Evolutionary conservation across 495 filamentous ascomycete species (phyloP).

Genomic region (Aspergillus nidulans): DNA sequence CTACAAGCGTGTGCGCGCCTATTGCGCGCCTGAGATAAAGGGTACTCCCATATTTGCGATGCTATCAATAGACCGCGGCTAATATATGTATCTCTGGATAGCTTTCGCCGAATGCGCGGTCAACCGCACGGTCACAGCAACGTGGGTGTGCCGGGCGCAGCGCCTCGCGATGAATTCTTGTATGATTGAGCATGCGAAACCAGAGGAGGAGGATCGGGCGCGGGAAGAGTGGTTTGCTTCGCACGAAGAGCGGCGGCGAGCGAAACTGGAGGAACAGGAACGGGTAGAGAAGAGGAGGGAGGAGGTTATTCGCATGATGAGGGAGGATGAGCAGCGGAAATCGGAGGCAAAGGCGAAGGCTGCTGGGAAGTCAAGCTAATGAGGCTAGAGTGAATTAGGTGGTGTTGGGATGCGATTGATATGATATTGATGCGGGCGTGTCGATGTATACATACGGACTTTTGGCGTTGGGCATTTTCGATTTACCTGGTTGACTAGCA

Average conservation of each 20-base stretch:
- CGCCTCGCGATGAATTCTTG: conserved; percentile 87
- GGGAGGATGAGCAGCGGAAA: conserved; percentile 45
- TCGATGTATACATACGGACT: conserved; percentile 2
- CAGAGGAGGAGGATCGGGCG: conserved; percentile 78
- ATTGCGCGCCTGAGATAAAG: conserved; percentile 83
- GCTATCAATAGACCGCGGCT: not conserved
- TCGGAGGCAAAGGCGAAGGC: not conserved
- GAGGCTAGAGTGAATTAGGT: too few species aligned
- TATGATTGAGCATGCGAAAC: conserved; percentile 82
- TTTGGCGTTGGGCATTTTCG: not conserved
- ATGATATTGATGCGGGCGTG: not conserved
- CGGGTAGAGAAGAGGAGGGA: conserved; percentile 40
- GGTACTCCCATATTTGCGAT: conserved; percentile 44
- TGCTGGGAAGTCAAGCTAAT: not conserved
- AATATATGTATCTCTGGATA: too few species aligned
- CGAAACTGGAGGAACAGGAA: conserved; percentile 56
- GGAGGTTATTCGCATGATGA: conserved; percentile 51
- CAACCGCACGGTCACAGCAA: conserved; percentile 76
- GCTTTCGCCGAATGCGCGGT: conserved; percentile 88
- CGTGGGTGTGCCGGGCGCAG: conserved; percentile 75
- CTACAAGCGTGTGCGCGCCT: conserved; percentile 73
- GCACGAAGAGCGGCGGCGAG: conserved; percentile 58
- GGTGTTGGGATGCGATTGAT: too few species aligned
- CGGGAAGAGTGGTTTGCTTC: conserved; percentile 89
- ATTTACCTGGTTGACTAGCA: not conserved